Evolutionary conservation across 2,329 filamentous ascomycete genomes (phyloP).

Genomic region (Conoideocrella luteorostrata): DNA sequence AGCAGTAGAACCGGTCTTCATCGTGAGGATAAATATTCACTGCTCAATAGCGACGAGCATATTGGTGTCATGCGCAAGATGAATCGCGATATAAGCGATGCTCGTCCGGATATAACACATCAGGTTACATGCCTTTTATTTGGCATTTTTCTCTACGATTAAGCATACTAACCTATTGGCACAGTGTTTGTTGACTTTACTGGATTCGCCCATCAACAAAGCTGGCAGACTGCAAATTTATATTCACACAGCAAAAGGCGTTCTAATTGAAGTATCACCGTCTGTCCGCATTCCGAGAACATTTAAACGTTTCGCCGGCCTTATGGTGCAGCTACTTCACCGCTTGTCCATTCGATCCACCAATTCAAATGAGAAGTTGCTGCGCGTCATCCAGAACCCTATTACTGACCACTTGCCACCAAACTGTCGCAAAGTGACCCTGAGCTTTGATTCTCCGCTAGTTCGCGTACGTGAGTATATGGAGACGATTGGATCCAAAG

Average conservation of each 20-base stretch:
- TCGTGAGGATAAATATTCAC: conserved; percentile 90
- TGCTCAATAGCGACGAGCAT: conserved; percentile 98
- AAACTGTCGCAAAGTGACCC: conserved; percentile 94
- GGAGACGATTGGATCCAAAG: conserved; percentile 66
- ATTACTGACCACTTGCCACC: conserved; percentile 95
- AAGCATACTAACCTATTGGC: conserved; percentile 35
- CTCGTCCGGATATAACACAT: conserved; percentile 94
- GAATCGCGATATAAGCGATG: conserved; percentile 97
- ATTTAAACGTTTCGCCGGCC: conserved; percentile 96
- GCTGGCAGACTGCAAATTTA: conserved; percentile 96
- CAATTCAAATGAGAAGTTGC: conserved; percentile 92
- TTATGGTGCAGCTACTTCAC: conserved; percentile 98
- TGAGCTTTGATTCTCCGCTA: conserved; percentile 87
- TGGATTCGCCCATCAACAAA: conserved; percentile 98
- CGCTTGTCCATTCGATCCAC: conserved; percentile 93
- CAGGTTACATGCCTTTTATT: conserved; percentile 56
- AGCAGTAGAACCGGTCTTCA: conserved; percentile 55
- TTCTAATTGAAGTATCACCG: conserved; percentile 96
- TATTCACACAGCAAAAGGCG: conserved; percentile 95
- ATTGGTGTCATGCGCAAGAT: conserved; percentile 99
- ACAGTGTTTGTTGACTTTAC: conserved; percentile 90
- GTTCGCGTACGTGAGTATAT: conserved; percentile 88
- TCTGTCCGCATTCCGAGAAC: conserved; percentile 95
- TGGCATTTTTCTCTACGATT: conserved; percentile 18
- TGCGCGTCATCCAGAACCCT: conserved; percentile 96